Evolutionary conservation across 345 rosid genomes (phyloP), one percentile per base, ranked within the genome.

Genomic region (Sonneratia caseolaris): DNA sequence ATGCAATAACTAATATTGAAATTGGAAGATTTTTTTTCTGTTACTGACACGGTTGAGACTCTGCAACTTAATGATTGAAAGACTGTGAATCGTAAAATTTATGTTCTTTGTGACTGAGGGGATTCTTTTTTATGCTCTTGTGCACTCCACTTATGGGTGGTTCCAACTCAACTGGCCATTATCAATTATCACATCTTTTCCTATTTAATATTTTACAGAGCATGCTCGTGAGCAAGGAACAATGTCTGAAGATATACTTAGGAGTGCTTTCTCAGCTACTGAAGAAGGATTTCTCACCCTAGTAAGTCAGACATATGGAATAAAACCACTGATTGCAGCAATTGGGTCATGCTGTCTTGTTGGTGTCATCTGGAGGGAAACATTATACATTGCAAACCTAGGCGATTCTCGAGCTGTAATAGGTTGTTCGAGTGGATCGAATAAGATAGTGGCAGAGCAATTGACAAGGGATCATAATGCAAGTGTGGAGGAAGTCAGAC

Each of bases 321-420:
- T 90, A 38, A 90, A 92, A 76, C 98, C 99, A 40, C 64, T 83
- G 76, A 87, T 94, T 66, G 97, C 97, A 68, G 96, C 97, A 27
- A 80, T 85, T 62, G 98, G 98, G 66, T 92, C 98, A 56, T 92
- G 98, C 79, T 94, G 98, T 81, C 75, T 94, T 61, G 97, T 84
- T 37, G 98, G 98, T 59, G 85, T 94, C 76, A 84, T 90, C 35
- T 87, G 97, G 96, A 84, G 82, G 72, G 90, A 97, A 24, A 86
- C 88, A 1, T 85, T 94, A 69, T 87, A 80, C 74, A 82, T 92
- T 24, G 98, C 93, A 64, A 94, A 94, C 59, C 76, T 92, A 69
- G 98, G 97, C 15, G 98, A 95, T 76, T 95, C 99, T 40, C 91
- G 97, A 64, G 99, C 99, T 76, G 97, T 95, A 35, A 77, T 92